Conservation (phyloP, 1,139 yeast species). For the Eremothecium cymbalariae region DNA sequence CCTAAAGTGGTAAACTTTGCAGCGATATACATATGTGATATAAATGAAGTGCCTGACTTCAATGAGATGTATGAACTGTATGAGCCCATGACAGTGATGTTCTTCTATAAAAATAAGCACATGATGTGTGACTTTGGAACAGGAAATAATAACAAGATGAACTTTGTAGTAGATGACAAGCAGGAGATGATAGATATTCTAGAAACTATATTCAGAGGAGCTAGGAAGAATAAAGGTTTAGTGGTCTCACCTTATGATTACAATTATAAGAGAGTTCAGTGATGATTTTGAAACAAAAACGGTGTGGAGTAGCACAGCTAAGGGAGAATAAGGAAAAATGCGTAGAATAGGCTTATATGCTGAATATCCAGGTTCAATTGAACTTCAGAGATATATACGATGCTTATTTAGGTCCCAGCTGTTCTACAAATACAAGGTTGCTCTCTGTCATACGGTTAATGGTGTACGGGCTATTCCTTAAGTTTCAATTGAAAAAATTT, state of each 20-base stretch:
- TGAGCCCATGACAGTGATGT: constrained; percentile 89
- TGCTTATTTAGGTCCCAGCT: too few species aligned
- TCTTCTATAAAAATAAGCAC: constrained; percentile 86
- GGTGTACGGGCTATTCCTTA: too few species aligned
- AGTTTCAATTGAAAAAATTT: too few species aligned
- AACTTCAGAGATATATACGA: constrained; percentile 3
- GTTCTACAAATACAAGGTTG: too few species aligned
- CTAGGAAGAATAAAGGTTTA: constrained; percentile 84
- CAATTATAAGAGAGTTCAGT: constrained; percentile 24
- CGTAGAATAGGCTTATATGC: background rate
- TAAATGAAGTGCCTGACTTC: constrained; percentile 83
- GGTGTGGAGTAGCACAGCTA: background rate
- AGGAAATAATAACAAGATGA: constrained; percentile 91
- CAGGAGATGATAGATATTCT: constrained; percentile 88
- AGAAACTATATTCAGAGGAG: constrained; percentile 86
- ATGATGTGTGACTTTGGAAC: constrained; percentile 99
- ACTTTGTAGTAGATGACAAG: constrained; percentile 67
- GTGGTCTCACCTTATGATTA: constrained; percentile 63
- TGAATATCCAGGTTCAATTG: constrained; percentile 2
- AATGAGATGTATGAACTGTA: constrained; percentile 88
- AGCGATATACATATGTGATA: constrained; percentile 79
- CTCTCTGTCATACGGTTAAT: too few species aligned
- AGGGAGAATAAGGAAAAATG: background rate
- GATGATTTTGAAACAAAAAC: constrained; percentile 1
- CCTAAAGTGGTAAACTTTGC: constrained; percentile 86